Conservation (phyloP, 1,284 basidiomycete genomes). For the Rhodotorula sp. region DNA sequence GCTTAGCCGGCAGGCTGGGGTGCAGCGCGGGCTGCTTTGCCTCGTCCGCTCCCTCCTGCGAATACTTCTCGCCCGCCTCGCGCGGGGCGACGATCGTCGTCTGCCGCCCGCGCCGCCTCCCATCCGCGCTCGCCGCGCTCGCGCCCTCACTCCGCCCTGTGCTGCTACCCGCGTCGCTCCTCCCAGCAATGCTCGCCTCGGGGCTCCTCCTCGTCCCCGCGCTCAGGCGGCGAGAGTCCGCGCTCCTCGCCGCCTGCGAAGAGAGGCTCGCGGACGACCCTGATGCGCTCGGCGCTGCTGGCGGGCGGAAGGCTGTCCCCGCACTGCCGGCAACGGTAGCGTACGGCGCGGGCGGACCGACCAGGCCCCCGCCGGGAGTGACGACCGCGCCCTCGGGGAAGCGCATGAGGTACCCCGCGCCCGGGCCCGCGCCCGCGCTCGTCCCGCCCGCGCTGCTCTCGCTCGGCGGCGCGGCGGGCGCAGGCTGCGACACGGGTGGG, state of each 20-base stretch:
- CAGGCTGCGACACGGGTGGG: neutral
- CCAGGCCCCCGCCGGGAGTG: constrained; percentile 13
- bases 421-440: neutral
- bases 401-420: constrained; percentile 38
- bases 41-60: neutral
- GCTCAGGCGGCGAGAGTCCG: neutral
- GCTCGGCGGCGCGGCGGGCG: neutral
- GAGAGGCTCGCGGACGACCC: neutral
- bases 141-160: constrained; percentile 2
- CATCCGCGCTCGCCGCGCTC: neutral
- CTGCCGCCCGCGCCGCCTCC: constrained; percentile 15
- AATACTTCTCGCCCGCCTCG: neutral
- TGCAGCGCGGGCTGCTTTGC: constrained; percentile 6
- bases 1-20: constrained; percentile 38
- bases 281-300: constrained; percentile 1
- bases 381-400: constrained; percentile 39
- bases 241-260: neutral
- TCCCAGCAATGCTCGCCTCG: neutral
- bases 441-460: neutral
- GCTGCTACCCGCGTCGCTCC: constrained; percentile 6
- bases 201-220: constrained; percentile 8
- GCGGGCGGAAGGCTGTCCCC: neutral
- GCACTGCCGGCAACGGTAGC: neutral
- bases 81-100: constrained; percentile 11
- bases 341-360: constrained; percentile 7